Conservation (phyloP, 257 asterid species). For the Schizonepeta tenuifolia region DNA sequence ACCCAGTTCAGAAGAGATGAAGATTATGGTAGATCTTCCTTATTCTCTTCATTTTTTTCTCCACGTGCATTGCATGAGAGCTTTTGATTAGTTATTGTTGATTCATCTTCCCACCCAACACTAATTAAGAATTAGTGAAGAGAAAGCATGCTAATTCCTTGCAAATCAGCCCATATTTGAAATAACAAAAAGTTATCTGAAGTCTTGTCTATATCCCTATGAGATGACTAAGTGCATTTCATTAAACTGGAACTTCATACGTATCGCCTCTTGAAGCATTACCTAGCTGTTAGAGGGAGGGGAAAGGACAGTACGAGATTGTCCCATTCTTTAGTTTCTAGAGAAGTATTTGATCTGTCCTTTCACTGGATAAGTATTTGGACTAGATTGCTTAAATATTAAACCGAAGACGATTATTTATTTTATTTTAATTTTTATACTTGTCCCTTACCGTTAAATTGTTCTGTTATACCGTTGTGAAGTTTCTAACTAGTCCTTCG, state of each 20-base stretch:
- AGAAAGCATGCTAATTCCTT: neutral
- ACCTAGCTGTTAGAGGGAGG: neutral
- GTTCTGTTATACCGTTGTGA: slow-evolving; percentile 7
- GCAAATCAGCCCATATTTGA: neutral
- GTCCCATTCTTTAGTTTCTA: slow-evolving; percentile 20
- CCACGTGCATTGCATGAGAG: slow-evolving; percentile 8
- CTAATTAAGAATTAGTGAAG: slow-evolving; percentile 8
- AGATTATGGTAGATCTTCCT: slow-evolving; percentile 64
- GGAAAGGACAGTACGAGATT: slow-evolving; percentile 4
- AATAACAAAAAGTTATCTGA: neutral
- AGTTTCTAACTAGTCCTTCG: slow-evolving; percentile 31
- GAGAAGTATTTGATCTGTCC: neutral
- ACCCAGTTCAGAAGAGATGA: slow-evolving; percentile 97
- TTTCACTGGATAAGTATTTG: neutral
- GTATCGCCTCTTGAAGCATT: neutral
- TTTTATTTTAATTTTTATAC: neutral
- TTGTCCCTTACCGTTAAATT: slow-evolving; percentile 1
- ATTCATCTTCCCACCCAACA: neutral
- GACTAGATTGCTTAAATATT: neutral
- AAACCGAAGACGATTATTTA: neutral
- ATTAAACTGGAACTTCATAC: neutral
- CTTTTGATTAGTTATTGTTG: slow-evolving; percentile 11
- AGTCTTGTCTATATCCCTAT: neutral
- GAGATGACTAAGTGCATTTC: neutral
- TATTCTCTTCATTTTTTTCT: slow-evolving; percentile 19